Percentiles rank a stretch among this genome's conserved stretches.
Conservation (phyloP, 768 basidiomycete species). For the Rhizopogon vinicolor region DNA sequence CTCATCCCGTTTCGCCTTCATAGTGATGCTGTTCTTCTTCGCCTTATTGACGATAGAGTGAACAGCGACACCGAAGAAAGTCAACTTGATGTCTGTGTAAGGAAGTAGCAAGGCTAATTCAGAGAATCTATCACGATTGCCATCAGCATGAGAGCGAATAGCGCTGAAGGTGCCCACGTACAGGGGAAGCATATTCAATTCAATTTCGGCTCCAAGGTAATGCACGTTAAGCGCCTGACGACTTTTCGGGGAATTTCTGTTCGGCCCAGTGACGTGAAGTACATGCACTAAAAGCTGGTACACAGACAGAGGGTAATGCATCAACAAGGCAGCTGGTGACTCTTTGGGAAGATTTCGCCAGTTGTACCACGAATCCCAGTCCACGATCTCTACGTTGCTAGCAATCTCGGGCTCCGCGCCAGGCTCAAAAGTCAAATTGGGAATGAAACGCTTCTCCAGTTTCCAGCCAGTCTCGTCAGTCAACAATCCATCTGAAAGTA, state of each 20-base stretch:
- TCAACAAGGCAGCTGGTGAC: constrained; percentile 39
- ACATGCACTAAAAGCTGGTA: constrained; percentile 34
- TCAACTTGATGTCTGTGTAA: constrained; percentile 39
- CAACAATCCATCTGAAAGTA: constrained; percentile 26
- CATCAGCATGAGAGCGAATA: neutral
- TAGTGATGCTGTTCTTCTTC: constrained; percentile 26
- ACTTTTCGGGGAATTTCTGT: constrained; percentile 10
- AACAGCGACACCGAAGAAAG: constrained; percentile 34
- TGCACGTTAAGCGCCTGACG: constrained; percentile 29
- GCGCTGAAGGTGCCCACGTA: constrained; percentile 15
- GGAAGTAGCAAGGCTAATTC: constrained; percentile 42
- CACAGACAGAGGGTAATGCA: constrained; percentile 39
- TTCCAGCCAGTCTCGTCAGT: constrained; percentile 34
- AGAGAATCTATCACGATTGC: constrained; percentile 31
- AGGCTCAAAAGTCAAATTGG: constrained; percentile 26
- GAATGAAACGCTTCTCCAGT: constrained; percentile 29
- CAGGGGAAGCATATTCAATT: constrained; percentile 37
- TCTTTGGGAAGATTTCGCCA: constrained; percentile 40
- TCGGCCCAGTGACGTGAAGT: constrained; percentile 25
- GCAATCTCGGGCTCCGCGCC: constrained; percentile 21
- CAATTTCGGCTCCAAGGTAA: constrained; percentile 36
- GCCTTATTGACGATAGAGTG: constrained; percentile 27
- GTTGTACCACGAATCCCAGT: constrained; percentile 41
- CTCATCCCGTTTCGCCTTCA: constrained; percentile 21
- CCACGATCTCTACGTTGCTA: constrained; percentile 25